These are phyloP conservation scores for Ophiognomonia clavigignenti-juglandacearum DNA, from an alignment of 2,329 filamentous ascomycete genomes.

Conservation along the genomic window DNA sequence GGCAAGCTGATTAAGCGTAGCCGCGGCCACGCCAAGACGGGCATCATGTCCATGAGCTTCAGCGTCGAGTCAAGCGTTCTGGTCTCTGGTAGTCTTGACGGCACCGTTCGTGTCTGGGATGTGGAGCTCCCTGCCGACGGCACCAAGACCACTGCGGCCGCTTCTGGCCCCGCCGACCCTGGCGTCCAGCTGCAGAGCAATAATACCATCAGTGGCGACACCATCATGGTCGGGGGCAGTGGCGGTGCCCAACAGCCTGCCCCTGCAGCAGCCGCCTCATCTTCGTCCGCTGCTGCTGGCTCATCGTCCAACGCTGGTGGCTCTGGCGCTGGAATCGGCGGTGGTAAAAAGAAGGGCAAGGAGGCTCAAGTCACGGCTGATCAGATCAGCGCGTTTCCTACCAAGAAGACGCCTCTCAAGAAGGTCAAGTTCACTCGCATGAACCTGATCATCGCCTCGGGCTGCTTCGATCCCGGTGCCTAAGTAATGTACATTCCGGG, in stretches of 20 bases:
- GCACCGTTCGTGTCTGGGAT: conserved; percentile 93
- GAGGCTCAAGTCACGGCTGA: conserved; percentile 87
- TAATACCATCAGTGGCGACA: conserved; percentile 30
- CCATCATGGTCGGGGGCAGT: conserved; percentile 34
- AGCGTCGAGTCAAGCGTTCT: conserved; percentile 88
- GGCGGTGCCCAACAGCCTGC: conserved; percentile 19
- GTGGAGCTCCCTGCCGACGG: conserved; percentile 68
- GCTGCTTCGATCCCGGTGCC: conserved; percentile 49
- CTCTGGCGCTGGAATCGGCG: conserved; percentile 16
- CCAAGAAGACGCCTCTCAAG: conserved; percentile 93
- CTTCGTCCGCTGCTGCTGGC: conserved; percentile 27
- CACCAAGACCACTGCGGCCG: conserved; percentile 42
- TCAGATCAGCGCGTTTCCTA: conserved; percentile 90
- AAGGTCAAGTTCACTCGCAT: conserved; percentile 92
- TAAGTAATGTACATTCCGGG: too few species aligned
- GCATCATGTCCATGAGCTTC: conserved; percentile 90
- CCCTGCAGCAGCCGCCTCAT: conserved; percentile 37
- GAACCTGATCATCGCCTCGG: conserved; percentile 87
- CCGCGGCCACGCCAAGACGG: conserved; percentile 87
- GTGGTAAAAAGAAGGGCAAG: conserved; percentile 72
- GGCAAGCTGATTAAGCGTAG: conserved; percentile 86
- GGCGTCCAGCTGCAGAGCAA: conserved; percentile 24
- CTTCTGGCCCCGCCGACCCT: conserved; percentile 20
- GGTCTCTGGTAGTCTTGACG: conserved; percentile 85
- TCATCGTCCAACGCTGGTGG: conserved; percentile 27